These are phyloP conservation scores for Pythium chondricola DNA, from an alignment of 352 stramenopile species.

Conservation along the genomic window DNA sequence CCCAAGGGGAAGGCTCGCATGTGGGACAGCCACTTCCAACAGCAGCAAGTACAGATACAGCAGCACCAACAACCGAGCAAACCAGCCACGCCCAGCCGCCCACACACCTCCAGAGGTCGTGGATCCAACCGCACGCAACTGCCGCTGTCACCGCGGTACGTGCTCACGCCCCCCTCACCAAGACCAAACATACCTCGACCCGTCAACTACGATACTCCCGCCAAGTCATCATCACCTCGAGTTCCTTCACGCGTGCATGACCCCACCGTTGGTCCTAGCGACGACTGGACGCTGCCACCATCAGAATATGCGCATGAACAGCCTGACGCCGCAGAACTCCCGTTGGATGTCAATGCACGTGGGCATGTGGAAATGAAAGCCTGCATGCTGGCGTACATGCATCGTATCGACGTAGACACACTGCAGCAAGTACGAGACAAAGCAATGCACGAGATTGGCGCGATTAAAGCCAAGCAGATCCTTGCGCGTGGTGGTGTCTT, in stretches of 20 bases:
- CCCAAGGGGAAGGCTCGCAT: constrained; percentile 23
- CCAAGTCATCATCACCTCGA: too few relatives aligned
- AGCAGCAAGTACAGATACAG: constrained; percentile 15
- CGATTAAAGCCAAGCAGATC: constrained; percentile 35
- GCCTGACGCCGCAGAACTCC: constrained; percentile 5
- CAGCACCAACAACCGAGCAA: not conserved
- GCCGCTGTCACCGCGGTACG: not conserved
- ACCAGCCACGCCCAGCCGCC: constrained; percentile 1
- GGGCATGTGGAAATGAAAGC: constrained; percentile 67
- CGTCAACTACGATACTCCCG: constrained; percentile 11
- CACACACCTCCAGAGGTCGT: constrained; percentile 6
- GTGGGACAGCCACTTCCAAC: constrained; percentile 29
- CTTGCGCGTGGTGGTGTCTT: constrained; percentile 28
- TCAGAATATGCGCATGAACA: not conserved
- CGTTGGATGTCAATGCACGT: constrained; percentile 25
- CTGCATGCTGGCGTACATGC: constrained; percentile 58
- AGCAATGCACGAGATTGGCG: constrained; percentile 29
- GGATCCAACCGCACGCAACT: not conserved
- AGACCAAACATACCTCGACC: constrained; percentile 8
- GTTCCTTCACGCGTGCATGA: too few relatives aligned
- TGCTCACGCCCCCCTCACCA: not conserved
- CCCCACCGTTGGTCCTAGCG: too few relatives aligned
- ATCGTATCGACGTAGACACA: constrained; percentile 54
- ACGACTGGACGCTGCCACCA: not conserved
- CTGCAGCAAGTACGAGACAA: constrained; percentile 37